phyloP scores from a whole-genome alignment of 2,329 filamentous ascomycete species.

The Talaromyces sp. region DNA sequence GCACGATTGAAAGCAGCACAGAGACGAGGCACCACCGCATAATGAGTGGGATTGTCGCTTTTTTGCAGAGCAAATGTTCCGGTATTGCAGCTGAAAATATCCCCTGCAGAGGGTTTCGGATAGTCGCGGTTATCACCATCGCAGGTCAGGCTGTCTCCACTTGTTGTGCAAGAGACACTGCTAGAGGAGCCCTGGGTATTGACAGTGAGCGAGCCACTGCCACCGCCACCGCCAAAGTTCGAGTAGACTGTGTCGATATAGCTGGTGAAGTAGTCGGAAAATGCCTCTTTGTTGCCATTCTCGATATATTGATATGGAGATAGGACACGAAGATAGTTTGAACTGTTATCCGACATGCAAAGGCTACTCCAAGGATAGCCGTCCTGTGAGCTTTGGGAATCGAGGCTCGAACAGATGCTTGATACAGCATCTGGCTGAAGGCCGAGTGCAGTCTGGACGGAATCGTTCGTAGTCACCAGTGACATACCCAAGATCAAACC shows the following conservation, averaged over 20 bases:
- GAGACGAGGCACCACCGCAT: constrained; percentile 44
- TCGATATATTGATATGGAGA: constrained; percentile 49
- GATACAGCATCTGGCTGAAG: constrained; percentile 46
- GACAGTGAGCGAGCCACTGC: constrained; percentile 41
- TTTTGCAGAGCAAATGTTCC: constrained; percentile 41
- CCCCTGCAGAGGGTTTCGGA: constrained; percentile 38
- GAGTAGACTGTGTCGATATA: constrained; percentile 53
- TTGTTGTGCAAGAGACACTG: constrained; percentile 42
- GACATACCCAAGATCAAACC: constrained; percentile 49
- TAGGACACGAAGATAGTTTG: constrained; percentile 47
- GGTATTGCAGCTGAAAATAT: constrained; percentile 51
- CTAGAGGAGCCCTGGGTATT: constrained; percentile 55
- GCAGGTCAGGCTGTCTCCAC: constrained; percentile 34
- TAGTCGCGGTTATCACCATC: constrained; percentile 42
- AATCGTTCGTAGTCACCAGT: constrained; percentile 46
- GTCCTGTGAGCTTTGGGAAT: constrained; percentile 44
- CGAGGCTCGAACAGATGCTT: constrained; percentile 42
- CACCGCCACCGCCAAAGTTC: constrained; percentile 12
- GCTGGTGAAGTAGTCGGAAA: constrained; percentile 47
- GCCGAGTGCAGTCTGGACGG: constrained; percentile 47
- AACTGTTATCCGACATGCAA: constrained; percentile 36
- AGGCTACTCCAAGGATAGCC: constrained; percentile 51
- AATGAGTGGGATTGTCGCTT: constrained; percentile 38
- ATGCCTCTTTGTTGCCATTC: constrained; percentile 42
- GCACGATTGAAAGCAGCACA: constrained; percentile 49